phyloP scores from a whole-genome alignment of 2,329 filamentous ascomycete genomes.

The Pseudogymnoascus sp. region DNA sequence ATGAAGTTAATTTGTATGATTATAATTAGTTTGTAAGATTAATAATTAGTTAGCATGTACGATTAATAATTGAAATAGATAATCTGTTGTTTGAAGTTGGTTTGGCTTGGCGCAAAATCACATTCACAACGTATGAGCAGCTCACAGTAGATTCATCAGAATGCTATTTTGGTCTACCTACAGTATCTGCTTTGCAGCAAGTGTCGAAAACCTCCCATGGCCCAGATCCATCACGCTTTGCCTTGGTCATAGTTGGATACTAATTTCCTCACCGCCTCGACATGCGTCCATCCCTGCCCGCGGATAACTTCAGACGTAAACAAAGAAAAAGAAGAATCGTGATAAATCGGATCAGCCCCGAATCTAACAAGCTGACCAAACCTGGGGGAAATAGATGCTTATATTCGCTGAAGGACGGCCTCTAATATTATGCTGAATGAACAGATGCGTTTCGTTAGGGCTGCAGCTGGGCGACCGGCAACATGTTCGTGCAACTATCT shows the following conservation, averaged over 20 bases:
- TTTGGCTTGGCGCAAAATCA: background rate
- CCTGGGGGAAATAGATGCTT: slow-evolving; percentile 20
- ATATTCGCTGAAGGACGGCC: slow-evolving; percentile 27
- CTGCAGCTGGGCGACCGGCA: slow-evolving; percentile 11
- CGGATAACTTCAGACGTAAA: slow-evolving; percentile 5
- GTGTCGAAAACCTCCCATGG: slow-evolving; percentile 5
- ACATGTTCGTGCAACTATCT: slow-evolving; percentile 19
- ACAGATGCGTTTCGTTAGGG: slow-evolving; percentile 14
- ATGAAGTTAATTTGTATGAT: background rate
- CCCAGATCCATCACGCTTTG: slow-evolving; percentile 1
- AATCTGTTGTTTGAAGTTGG: background rate
- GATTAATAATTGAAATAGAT: background rate
- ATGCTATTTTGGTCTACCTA: slow-evolving; percentile 9
- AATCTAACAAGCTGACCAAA: slow-evolving; percentile 4
- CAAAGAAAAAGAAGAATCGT: slow-evolving; percentile 8
- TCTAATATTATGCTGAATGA: slow-evolving; percentile 29
- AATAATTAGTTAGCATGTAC: slow-evolving; percentile 1
- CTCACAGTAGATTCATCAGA: slow-evolving; percentile 1
- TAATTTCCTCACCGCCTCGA: slow-evolving; percentile 5
- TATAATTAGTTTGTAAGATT: background rate
- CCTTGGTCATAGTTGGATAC: background rate
- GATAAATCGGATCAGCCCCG: slow-evolving; percentile 8
- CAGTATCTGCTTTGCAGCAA: slow-evolving; percentile 6
- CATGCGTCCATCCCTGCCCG: background rate
- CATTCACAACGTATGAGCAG: background rate